phyloP scores from a whole-genome alignment of 139 green algal species.

The Chlorella sp. region DNA sequence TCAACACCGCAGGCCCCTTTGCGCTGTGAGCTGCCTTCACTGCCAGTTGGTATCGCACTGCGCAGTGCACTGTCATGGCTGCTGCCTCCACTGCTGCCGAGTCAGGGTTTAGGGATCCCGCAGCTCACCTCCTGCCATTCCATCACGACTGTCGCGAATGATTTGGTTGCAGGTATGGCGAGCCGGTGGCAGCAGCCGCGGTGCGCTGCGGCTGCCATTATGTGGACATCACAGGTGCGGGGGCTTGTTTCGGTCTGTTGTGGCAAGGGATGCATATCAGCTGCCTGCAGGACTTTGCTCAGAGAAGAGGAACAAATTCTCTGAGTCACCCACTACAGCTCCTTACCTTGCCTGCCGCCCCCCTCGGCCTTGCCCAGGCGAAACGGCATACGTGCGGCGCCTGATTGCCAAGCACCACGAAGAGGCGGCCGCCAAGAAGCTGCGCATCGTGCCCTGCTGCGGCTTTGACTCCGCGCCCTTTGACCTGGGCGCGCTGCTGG shows the following conservation, averaged over 20 bases:
- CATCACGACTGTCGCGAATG: too few relatives aligned
- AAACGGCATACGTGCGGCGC: constrained; percentile 71
- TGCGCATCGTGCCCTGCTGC: constrained; percentile 80
- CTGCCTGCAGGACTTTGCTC: too few relatives aligned
- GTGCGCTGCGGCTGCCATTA: constrained; percentile 84
- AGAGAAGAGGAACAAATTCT: too few relatives aligned
- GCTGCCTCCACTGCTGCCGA: too few relatives aligned
- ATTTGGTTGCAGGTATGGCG: constrained; percentile 45
- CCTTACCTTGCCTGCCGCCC: too few relatives aligned
- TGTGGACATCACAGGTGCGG: constrained; percentile 87
- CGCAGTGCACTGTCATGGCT: too few relatives aligned
- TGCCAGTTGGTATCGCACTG: too few relatives aligned
- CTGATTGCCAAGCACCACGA: constrained; percentile 72
- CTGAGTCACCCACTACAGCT: too few relatives aligned
- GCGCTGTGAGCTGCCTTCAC: constrained; percentile 41
- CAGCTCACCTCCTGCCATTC: too few relatives aligned
- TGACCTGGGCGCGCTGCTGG: constrained; percentile 80
- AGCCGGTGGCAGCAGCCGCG: constrained; percentile 77
- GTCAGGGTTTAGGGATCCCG: too few relatives aligned
- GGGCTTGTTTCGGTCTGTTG: background rate
- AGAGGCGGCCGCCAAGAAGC: constrained; percentile 56
- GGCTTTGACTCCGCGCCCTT: constrained; percentile 90
- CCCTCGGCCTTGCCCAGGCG: too few relatives aligned
- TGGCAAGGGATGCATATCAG: background rate
- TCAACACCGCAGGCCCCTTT: constrained; percentile 79